A percentile compares a stretch with the other conserved stretches of the same genome.
These are phyloP conservation scores for Colletotrichum graminicola DNA, from an alignment of 2,329 filamentous ascomycete species.

Conservation along the genomic window DNA sequence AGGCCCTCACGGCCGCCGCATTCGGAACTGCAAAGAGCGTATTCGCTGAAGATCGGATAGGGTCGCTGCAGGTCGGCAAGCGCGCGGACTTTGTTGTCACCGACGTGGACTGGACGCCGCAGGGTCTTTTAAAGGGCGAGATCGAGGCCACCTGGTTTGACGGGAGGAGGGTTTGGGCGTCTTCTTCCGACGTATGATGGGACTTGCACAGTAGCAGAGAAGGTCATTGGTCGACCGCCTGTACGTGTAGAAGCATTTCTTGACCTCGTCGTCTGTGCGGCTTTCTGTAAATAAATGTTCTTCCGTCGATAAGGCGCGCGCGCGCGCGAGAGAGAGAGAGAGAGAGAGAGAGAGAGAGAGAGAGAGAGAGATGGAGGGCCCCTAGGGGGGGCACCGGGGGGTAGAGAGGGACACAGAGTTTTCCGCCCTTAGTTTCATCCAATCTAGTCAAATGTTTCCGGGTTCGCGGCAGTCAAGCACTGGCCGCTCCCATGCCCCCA, in stretches of 20 bases:
- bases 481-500: constrained; percentile 15
- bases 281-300: constrained; percentile 21
- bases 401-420: neutral
- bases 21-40: constrained; percentile 62
- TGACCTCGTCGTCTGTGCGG: constrained; percentile 10
- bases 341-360: constrained; percentile 4
- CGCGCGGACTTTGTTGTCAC: constrained; percentile 66
- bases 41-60: constrained; percentile 62
- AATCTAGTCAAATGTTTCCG: constrained; percentile 37
- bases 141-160: constrained; percentile 63
- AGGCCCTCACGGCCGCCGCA: constrained; percentile 61
- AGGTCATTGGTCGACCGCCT: neutral
- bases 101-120: constrained; percentile 61
- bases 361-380: neutral
- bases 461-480: constrained; percentile 24
- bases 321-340: constrained; percentile 4
- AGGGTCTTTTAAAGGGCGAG: constrained; percentile 55
- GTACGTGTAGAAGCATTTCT: neutral
- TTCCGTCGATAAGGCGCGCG: neutral
- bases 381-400: no score
- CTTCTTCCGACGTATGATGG: constrained; percentile 14
- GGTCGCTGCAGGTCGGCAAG: constrained; percentile 61
- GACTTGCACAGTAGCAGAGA: neutral
- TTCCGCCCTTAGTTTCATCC: constrained; percentile 38
- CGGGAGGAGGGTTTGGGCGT: constrained; percentile 53